These are phyloP conservation scores for Fusarium tanahbumbuense DNA, from an alignment of 2,329 filamentous ascomycete species.

Conservation along the genomic window DNA sequence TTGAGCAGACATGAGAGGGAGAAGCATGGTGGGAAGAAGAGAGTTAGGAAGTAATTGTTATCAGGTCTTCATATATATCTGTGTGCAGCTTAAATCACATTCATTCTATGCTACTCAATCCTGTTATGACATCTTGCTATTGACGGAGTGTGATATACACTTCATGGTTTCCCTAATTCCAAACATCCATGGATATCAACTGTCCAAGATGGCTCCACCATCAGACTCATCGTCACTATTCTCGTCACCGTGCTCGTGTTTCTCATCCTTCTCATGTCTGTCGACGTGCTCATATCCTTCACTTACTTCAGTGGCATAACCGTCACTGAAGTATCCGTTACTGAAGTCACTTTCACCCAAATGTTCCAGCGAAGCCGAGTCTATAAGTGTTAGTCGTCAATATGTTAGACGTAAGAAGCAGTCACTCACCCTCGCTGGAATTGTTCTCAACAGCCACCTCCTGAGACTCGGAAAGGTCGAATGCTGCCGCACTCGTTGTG, in stretches of 20 bases:
- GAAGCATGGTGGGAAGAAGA: conserved; percentile 20
- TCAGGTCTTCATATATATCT: background rate
- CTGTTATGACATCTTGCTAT: background rate
- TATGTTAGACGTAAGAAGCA: background rate
- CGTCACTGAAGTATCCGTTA: background rate
- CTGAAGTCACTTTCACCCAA: background rate
- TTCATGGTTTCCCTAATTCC: background rate
- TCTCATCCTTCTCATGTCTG: background rate
- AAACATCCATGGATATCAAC: background rate
- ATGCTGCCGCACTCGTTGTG: background rate
- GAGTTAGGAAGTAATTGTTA: background rate
- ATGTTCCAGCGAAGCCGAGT: conserved; percentile 18
- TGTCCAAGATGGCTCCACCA: conserved; percentile 18
- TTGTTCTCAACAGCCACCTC: background rate
- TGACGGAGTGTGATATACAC: background rate
- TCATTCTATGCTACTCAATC: background rate
- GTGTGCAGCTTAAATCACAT: background rate
- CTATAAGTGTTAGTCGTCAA: background rate
- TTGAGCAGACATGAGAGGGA: conserved; percentile 23
- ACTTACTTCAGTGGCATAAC: background rate
- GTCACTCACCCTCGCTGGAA: conserved; percentile 9
- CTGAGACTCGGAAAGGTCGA: conserved; percentile 8
- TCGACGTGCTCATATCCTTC: background rate
- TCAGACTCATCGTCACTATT: conserved; percentile 23
- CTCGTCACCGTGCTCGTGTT: background rate